Evolutionary conservation across 208 protist genomes (phyloP), one percentile per base, ranked within the genome.

Genomic region (Sergeia podlipaevii): DNA sequence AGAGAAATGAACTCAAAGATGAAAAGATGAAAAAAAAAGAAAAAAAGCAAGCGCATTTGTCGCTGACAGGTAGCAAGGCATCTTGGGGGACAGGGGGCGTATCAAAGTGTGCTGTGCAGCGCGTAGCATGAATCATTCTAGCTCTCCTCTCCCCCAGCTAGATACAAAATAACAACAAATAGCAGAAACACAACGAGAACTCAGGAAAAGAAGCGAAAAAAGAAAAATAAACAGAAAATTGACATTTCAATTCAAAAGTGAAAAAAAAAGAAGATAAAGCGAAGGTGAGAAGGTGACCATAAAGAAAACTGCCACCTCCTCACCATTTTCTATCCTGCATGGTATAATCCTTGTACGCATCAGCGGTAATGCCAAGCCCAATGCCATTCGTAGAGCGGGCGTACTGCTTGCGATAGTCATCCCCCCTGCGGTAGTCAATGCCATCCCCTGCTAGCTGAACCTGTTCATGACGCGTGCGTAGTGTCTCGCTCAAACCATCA

Each of bases 281-380:
- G 18, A 13, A 47, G 13, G 29, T n/a, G 43, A 29, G 24, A 24
- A 34, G 37, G 37, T 54, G 49, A 29, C 28, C 36, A 57, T 21
- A 15, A n/a, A 11, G 10, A 13, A 27, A 17, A 13, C n/a, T 0
- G 46, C 21, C 11, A 17, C 11, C 3, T 36, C 46, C 10, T 51
- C 37, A 75, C 62, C 65, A 80, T 36, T 44, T 70, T 39, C 59
- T 65, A 51, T 65, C 70, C 60, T 61, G 65, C 34, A 60, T 70
- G 38, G 53, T 79, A 59, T 64, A 60, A 52, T 74, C 71, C 57
- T 91, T 87, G 61, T 85, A 91, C 3, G 83, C 68, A 49, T 91
- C 83, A 0, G 83, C 69, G 2, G 79, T 78, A 30, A 91, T 91
- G 42, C 59, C 83, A 7, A 91, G 54, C 3, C 83, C 83, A 46